A percentile compares a stretch with the other conserved stretches of the same genome.
These are phyloP conservation scores for Exophiala calicioides DNA, from an alignment of 2,329 filamentous ascomycete genomes.

Conservation along the genomic window DNA sequence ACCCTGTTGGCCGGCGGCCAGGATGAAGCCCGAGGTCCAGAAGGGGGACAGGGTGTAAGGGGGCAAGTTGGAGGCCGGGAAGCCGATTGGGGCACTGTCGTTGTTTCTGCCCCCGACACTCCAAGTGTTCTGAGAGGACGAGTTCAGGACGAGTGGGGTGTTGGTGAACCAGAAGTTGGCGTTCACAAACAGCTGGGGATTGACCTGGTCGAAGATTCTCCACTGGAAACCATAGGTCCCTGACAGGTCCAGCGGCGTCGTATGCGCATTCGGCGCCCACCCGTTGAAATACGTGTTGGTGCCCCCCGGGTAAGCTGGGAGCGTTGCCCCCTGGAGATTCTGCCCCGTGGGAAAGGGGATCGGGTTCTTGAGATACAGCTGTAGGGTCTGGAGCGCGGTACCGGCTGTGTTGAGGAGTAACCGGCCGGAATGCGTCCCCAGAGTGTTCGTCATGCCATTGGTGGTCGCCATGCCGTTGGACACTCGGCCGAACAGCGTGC, in stretches of 20 bases:
- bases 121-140: constrained; percentile 8
- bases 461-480: constrained; percentile 9
- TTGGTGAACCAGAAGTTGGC: constrained; percentile 47
- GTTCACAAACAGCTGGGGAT: constrained; percentile 45
- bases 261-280: constrained; percentile 7
- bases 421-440: constrained; percentile 13
- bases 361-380: constrained; percentile 10
- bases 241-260: constrained; percentile 11
- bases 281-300: constrained; percentile 18
- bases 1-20: constrained; percentile 15
- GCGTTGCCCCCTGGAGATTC: constrained; percentile 3
- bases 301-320: constrained; percentile 8
- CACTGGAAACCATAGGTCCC: constrained; percentile 4
- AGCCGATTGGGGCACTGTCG: constrained; percentile 1
- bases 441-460: constrained; percentile 8
- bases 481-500: constrained; percentile 14
- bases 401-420: constrained; percentile 8
- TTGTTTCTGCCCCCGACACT: constrained; percentile 5
- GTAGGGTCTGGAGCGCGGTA: not conserved
- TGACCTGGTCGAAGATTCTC: constrained; percentile 41
- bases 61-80: constrained; percentile 10
- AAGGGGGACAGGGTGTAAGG: constrained; percentile 13
- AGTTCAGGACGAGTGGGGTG: constrained; percentile 8
- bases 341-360: constrained; percentile 14
- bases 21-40: constrained; percentile 13